Conservation (phyloP, 192 early-diverging fungal genomes). For the Gryganskiella cystojenkinii region DNA sequence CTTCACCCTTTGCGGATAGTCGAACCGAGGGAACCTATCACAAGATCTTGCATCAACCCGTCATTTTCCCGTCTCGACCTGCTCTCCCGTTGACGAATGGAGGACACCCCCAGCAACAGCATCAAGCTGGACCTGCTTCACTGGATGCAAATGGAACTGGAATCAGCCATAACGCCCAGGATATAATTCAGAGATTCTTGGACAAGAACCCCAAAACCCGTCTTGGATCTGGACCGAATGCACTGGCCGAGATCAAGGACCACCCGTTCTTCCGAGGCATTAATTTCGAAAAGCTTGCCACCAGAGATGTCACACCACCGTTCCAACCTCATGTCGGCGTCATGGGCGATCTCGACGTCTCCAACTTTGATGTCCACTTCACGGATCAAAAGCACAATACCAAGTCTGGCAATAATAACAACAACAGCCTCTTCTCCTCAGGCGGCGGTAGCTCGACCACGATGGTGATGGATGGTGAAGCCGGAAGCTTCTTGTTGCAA, state of each 20-base stretch:
- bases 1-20: constrained; percentile 78
- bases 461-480: constrained; percentile 21
- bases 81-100: constrained; percentile 3
- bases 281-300: constrained; percentile 70
- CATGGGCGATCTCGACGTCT: constrained; percentile 68
- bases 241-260: constrained; percentile 75
- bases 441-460: not conserved
- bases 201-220: constrained; percentile 68
- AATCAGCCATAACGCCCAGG: constrained; percentile 69
- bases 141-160: constrained; percentile 48
- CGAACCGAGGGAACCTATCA: constrained; percentile 73
- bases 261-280: constrained; percentile 79
- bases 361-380: constrained; percentile 79
- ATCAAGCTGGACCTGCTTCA: not conserved
- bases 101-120: not conserved
- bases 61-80: constrained; percentile 60
- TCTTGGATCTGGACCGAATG: constrained; percentile 69
- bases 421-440: not conserved
- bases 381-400: constrained; percentile 71
- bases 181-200: constrained; percentile 70
- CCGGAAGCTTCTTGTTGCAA: constrained; percentile 33
- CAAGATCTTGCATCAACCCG: constrained; percentile 68
- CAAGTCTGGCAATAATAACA: not conserved
- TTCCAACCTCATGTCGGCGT: constrained; percentile 61
- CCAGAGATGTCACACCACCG: constrained; percentile 68